Evolutionary conservation across 1,284 basidiomycete genomes (phyloP).

Genomic region (Apiotrichum akiyoshidainum): DNA sequence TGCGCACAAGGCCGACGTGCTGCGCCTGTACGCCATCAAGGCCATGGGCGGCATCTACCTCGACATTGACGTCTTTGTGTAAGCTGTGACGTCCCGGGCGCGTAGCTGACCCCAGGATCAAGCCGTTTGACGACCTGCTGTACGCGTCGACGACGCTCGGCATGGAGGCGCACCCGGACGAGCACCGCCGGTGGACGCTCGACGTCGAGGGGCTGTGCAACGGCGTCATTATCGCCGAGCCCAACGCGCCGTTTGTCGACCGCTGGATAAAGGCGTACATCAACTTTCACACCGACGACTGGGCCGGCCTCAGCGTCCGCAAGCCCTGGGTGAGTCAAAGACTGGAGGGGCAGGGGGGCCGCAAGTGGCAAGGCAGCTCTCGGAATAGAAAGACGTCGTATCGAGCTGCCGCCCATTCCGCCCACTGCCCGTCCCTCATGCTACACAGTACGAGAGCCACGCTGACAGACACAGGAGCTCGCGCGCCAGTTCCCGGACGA

Average conservation of each 20-base stretch:
- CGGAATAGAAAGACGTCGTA: too few species aligned
- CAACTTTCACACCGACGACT: slow-evolving; percentile 46
- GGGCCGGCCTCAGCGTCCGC: slow-evolving; percentile 52
- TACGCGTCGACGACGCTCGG: slow-evolving; percentile 51
- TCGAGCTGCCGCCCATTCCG: too few species aligned
- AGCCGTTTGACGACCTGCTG: slow-evolving; percentile 44
- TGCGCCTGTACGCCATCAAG: slow-evolving; percentile 46
- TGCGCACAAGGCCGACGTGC: slow-evolving; percentile 50
- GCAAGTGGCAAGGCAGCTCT: too few species aligned
- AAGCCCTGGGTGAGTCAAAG: slow-evolving; percentile 36
- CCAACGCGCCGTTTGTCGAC: slow-evolving; percentile 50
- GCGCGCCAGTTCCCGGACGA: slow-evolving; percentile 50
- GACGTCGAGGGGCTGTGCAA: slow-evolving; percentile 53
- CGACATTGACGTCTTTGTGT: slow-evolving; percentile 54
- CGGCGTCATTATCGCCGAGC: slow-evolving; percentile 53
- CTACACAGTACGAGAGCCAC: too few species aligned
- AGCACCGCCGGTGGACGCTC: slow-evolving; percentile 36
- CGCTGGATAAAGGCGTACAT: slow-evolving; percentile 51
- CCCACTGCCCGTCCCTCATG: too few species aligned
- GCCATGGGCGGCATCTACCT: slow-evolving; percentile 54
- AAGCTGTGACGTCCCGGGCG: slow-evolving; percentile 1
- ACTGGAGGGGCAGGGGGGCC: slow-evolving; percentile 4
- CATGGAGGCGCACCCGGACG: slow-evolving; percentile 45
- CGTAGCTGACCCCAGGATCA: slow-evolving; percentile 21
- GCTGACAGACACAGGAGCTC: slow-evolving; percentile 26